Conservation (phyloP, 106 monocot species). For the Gastrodia elata region DNA sequence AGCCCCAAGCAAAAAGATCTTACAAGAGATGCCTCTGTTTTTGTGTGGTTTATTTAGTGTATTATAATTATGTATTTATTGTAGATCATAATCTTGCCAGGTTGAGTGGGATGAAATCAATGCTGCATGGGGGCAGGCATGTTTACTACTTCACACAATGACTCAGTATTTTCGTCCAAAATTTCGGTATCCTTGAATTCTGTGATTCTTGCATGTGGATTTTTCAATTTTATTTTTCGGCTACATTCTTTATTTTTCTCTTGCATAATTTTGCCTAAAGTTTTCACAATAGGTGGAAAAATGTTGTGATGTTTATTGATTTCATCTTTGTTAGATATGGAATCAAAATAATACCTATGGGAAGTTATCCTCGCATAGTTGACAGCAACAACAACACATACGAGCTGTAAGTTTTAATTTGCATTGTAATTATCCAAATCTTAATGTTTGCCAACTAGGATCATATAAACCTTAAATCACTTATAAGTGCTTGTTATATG, state of each 20-base stretch:
- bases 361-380: constrained; percentile 86
- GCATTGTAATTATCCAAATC: too few relatives aligned
- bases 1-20: background rate
- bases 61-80: constrained; percentile 5
- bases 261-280: background rate
- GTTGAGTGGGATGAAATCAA: constrained; percentile 99
- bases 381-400: constrained; percentile 72
- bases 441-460: too few relatives aligned
- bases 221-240: background rate
- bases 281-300: background rate
- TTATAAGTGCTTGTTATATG: too few relatives aligned
- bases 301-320: background rate
- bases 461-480: too few relatives aligned
- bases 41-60: background rate
- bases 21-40: background rate
- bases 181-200: constrained; percentile 71
- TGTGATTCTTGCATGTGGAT: background rate
- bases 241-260: background rate
- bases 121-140: constrained; percentile 99
- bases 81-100: constrained; percentile 22
- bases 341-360: constrained; percentile 95
- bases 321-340: constrained; percentile 53
- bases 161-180: constrained; percentile 77
- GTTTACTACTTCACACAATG: constrained; percentile 90
- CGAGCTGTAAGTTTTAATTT: constrained; percentile 60